Evolutionary conservation across 225 moss, liverwort and hornwort genomes (phyloP).

Genomic region (Antitrichia curtipendula): DNA sequence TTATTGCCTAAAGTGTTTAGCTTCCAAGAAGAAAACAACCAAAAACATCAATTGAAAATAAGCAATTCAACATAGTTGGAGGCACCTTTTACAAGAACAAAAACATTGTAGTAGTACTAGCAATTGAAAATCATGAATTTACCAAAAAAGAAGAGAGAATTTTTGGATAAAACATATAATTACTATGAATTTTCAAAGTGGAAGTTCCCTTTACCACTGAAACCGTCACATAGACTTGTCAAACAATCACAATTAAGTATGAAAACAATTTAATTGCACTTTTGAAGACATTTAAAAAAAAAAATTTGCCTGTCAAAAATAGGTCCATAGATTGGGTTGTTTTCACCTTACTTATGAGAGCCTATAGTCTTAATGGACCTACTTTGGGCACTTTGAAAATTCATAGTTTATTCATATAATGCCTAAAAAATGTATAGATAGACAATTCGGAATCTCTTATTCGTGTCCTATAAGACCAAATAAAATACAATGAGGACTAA

Average conservation of each 20-base stretch:
- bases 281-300: not conserved
- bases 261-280: accelerated
- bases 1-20: not conserved
- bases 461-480: accelerated
- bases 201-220: accelerated
- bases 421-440: no score
- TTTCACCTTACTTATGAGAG: not conserved
- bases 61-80: not conserved
- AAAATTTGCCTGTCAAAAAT: accelerated
- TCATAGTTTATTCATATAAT: not conserved
- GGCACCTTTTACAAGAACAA: not conserved
- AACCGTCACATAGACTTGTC: no score
- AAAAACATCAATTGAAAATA: not conserved
- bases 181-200: not conserved
- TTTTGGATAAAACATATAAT: not conserved
- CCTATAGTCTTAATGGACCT: not conserved
- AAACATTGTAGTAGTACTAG: not conserved
- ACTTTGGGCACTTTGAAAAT: no score
- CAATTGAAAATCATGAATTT: not conserved
- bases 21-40: not conserved
- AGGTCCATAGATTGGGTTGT: accelerated
- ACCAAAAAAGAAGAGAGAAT: not conserved
- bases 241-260: no score
- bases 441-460: not conserved
- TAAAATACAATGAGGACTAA: not conserved